A percentile compares a stretch with the other conserved stretches of the same genome.
Evolutionary conservation across 306 rosid genomes (phyloP).

Genomic region (Lathyrus aphaca): DNA sequence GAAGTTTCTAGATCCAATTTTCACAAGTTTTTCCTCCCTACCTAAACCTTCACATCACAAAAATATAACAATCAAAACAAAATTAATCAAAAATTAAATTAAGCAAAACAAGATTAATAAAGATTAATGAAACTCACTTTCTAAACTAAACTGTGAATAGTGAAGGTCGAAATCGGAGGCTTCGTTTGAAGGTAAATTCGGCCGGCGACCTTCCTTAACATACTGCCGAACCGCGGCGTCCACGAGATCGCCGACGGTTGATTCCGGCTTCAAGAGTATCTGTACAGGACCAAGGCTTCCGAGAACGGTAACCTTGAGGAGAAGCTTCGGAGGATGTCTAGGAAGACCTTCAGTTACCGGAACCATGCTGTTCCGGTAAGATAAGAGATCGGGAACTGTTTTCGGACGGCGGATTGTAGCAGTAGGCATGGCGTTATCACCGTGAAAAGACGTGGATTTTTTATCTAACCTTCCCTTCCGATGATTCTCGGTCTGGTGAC

Average conservation of each 20-base stretch:
- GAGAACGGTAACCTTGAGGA: slow-evolving; percentile 74
- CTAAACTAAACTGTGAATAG: slow-evolving; percentile 92
- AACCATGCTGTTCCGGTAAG: slow-evolving; percentile 26
- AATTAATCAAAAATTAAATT: neutral
- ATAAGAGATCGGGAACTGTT: slow-evolving; percentile 61
- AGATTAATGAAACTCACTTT: slow-evolving; percentile 55
- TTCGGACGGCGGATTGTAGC: slow-evolving; percentile 67
- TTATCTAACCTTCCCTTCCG: slow-evolving; percentile 51
- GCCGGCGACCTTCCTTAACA: slow-evolving; percentile 81
- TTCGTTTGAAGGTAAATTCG: slow-evolving; percentile 51
- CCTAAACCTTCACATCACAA: slow-evolving; percentile 59
- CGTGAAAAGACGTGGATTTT: slow-evolving; percentile 70
- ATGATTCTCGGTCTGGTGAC: slow-evolving; percentile 19
- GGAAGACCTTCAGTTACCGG: slow-evolving; percentile 43
- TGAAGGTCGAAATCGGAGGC: slow-evolving; percentile 71
- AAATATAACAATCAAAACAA: neutral
- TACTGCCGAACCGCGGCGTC: slow-evolving; percentile 57
- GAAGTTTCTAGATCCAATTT: slow-evolving; percentile 81
- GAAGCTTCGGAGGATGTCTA: slow-evolving; percentile 64
- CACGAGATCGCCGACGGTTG: slow-evolving; percentile 61
- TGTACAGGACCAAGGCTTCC: slow-evolving; percentile 83
- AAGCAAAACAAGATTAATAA: neutral
- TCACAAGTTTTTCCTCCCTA: slow-evolving; percentile 57
- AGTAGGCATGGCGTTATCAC: slow-evolving; percentile 8
- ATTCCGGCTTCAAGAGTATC: slow-evolving; percentile 60